Evolutionary conservation across 2,329 filamentous ascomycete genomes (phyloP).

Genomic region (Hymenoscyphus fraxineus): DNA sequence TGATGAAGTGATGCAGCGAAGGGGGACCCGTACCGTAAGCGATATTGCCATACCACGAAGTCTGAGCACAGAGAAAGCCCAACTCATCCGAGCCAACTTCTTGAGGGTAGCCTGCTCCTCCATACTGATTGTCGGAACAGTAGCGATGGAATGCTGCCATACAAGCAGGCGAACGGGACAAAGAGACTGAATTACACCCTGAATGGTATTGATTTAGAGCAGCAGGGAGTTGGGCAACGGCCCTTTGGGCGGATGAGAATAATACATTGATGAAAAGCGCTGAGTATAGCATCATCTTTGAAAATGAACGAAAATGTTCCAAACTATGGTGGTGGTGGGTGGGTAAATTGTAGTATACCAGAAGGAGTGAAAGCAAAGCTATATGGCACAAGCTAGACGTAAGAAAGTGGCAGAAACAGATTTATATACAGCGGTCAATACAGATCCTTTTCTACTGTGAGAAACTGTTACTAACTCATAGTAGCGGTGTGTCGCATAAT

Average conservation of each 20-base stretch:
- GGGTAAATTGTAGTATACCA: too few species aligned
- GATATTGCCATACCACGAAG: not conserved
- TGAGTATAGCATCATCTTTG: not conserved
- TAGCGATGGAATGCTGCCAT: slow-evolving; percentile 1
- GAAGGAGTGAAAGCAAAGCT: not conserved
- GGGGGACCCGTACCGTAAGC: not conserved
- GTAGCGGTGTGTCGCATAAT: not conserved
- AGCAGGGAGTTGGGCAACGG: not conserved
- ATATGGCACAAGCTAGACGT: not conserved
- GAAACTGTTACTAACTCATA: not conserved
- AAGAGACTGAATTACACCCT: not conserved
- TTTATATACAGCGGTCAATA: not conserved
- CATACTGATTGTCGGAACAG: not conserved
- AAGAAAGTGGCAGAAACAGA: not conserved
- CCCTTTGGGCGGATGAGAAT: not conserved
- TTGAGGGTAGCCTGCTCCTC: not conserved
- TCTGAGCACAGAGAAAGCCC: not conserved
- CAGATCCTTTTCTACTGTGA: not conserved
- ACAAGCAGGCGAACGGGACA: not conserved
- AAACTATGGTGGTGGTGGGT: too few species aligned
- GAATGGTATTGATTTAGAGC: not conserved
- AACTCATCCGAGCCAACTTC: not conserved
- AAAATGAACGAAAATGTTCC: too few species aligned
- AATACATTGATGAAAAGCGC: not conserved
- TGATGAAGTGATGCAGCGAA: not conserved